Conservation (phyloP, 2,329 filamentous ascomycete genomes). For the Talaromyces sp. region DNA sequence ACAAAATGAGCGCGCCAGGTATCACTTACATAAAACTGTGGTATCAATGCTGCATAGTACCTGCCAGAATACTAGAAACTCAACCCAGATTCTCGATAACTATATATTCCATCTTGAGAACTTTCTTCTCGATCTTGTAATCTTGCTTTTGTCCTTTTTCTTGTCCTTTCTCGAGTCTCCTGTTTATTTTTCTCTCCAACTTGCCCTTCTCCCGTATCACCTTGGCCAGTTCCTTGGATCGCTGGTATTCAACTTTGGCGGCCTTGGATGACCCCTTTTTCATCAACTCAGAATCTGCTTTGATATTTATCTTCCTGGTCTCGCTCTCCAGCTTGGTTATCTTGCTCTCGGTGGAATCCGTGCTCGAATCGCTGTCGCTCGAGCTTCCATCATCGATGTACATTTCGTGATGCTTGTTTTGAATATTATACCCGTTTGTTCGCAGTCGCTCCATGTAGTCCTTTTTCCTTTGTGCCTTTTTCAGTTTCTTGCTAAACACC, state of each 20-base stretch:
- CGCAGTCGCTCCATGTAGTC: neutral
- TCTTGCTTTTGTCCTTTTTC: neutral
- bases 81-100: constrained; percentile 2
- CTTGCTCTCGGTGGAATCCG: neutral
- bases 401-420: neutral
- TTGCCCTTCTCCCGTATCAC: neutral
- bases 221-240: neutral
- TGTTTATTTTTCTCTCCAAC: neutral
- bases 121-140: neutral
- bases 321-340: neutral
- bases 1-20: neutral
- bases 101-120: constrained; percentile 7
- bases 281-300: neutral
- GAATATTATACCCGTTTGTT: neutral
- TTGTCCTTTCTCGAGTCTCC: neutral
- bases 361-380: neutral
- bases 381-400: neutral
- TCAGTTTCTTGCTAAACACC: neutral
- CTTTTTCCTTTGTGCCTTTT: neutral
- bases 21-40: neutral
- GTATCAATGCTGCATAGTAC: neutral
- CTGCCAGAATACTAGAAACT: neutral
- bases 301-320: neutral
- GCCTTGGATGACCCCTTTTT: neutral
- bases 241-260: neutral